Base-by-base conservation (phyloP, 2,329 filamentous ascomycete species). In the Pleoardoris graminearum region DNA sequence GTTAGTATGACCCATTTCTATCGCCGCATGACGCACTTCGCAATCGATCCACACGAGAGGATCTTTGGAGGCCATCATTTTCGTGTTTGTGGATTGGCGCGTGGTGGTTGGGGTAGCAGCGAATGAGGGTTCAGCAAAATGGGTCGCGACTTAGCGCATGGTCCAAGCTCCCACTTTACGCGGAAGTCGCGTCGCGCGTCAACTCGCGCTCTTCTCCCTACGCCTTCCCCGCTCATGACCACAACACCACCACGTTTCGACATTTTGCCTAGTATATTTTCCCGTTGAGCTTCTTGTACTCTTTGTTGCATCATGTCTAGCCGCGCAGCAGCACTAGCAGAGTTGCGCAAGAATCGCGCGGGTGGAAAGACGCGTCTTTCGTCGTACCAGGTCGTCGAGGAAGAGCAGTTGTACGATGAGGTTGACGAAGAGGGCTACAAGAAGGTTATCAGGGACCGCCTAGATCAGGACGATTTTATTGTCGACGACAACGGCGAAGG, bases 351-450 rank as follows among this genome's bases (percentile, higher is more conserved):
- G 70, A 84, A 96, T 61, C 88, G 91, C 68, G 85, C 90, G 66
- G 85, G 91, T 48, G 94, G 94, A 76, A 96, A 96, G 80, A 97
- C 94, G 76, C 87, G 88, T 61, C 86, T 96, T 59, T 88, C 91
- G 65, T 85, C 83, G 54, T 99, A 97, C 77, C 80, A 96, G 75
- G 85, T 97, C 56, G 84, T 91, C 65, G 87, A 97, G 57, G 88
- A 90, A 65, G 84, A 87, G 60, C 85, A 90, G 62, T 80, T 99
- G 38, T 99, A 97, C 77, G 94, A 97, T 58, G 92, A 96, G 67
- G 91, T 99, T 42, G 92, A 97, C 69, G 94, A 99, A 67, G 93
- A 94, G 67, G 89, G 90, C 46, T 99, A 99, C 80, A 97, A 97
- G 79, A 95, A 95, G 73, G 88, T 97, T 61, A 91, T 99, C 12